These are phyloP conservation scores for Chytridiales sp. DNA, from an alignment of 371 early-diverging fungal genomes.

Conservation along the genomic window DNA sequence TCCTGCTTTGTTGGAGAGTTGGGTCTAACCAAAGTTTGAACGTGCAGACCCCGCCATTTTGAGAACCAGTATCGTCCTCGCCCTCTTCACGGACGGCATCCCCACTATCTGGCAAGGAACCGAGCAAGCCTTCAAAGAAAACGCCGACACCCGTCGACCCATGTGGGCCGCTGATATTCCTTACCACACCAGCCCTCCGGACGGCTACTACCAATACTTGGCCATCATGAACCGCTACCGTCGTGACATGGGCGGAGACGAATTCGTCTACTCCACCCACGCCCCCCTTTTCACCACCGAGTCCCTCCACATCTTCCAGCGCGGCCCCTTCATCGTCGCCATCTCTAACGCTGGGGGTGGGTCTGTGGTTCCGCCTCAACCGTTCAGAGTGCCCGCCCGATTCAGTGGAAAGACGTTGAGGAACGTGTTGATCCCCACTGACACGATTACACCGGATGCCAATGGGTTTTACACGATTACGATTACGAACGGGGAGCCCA, in stretches of 20 bases:
- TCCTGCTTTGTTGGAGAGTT: no score
- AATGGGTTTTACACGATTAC: no score
- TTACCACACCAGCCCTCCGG: slow-evolving; percentile 4
- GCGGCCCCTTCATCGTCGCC: slow-evolving; percentile 22
- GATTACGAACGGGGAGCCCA: no score
- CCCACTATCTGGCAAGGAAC: slow-evolving; percentile 44
- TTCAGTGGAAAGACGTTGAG: not conserved
- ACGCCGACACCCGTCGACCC: slow-evolving; percentile 38
- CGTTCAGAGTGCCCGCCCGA: not conserved
- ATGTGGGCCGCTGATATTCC: slow-evolving; percentile 41
- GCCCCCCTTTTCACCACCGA: slow-evolving; percentile 7
- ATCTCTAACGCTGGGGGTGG: slow-evolving; percentile 18
- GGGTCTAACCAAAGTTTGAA: no score
- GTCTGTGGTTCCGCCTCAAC: not conserved
- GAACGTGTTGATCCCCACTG: slow-evolving; percentile 14
- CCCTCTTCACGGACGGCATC: slow-evolving; percentile 40
- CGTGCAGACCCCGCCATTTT: slow-evolving; percentile 28
- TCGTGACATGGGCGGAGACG: slow-evolving; percentile 10
- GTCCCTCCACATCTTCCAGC: slow-evolving; percentile 9
- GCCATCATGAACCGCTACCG: not conserved
- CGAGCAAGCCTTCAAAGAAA: slow-evolving; percentile 45
- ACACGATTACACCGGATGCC: slow-evolving; percentile 13
- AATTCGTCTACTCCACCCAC: slow-evolving; percentile 6
- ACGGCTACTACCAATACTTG: slow-evolving; percentile 9
- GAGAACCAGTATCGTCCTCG: slow-evolving; percentile 44